Base-by-base conservation (phyloP, 768 basidiomycete genomes). In the Lyophyllum decastes region DNA sequence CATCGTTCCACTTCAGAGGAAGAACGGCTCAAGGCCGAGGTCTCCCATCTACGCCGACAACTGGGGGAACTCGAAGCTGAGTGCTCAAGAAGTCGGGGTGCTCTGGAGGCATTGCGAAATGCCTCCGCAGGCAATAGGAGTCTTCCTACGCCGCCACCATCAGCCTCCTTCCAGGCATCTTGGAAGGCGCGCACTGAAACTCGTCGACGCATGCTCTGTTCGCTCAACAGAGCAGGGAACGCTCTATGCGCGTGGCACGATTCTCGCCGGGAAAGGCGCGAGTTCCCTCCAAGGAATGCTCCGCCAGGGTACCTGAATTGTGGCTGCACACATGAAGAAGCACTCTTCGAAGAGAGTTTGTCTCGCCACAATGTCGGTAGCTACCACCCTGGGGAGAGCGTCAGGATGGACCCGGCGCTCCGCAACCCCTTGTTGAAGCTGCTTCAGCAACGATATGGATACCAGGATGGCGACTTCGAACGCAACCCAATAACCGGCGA, bases 211-310 rank as follows among this genome's bases (percentile, higher is more conserved):
- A 77, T 84, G 44, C 89, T 87, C 72, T 94, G 92, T 70, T 89
- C 91, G 3, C 77, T 90, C 27, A 94, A 94, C 71, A 85, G 92
- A 50, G 92, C 92, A 0, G 92, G 92, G 30, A 94, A 94, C 63
- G 91, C 92, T 1, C 82, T 94, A 34, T 94, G 92, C 69, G 87
- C 92, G 3, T 94, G 92, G 92, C 92, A 94, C 66, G 92, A 94
- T 70, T 92, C 92, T 2, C 81, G 92, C 46, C 85, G 92, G 26
- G 92, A 94, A 72, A 86, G 92, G 27, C 83, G 92, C 9, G 79
- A 79, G 0, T 85, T 82, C 64, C 89, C 92, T 3, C 90, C 92
- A 10, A 85, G 92, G 46, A 88, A 88, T 77, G 92, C 92, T 4
- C 92, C 92, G 10, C 74, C 79, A 0, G 88, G 90, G 10, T 81